Conservation (phyloP, 129 eudicot genomes). For the Centrapalus pauciflorus region DNA sequence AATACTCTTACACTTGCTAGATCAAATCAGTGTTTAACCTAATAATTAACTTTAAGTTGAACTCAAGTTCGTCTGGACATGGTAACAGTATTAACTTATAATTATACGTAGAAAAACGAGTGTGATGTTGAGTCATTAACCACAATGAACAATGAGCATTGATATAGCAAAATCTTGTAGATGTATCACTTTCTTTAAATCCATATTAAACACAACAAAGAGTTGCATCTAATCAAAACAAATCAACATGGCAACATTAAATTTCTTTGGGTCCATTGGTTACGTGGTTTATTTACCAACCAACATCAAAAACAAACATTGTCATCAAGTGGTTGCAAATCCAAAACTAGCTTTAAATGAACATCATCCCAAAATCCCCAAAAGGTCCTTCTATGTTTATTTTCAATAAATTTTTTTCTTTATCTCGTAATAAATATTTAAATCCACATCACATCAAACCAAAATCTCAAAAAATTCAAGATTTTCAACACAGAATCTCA, state of each 20-base stretch:
- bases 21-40: too few species aligned
- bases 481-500: background rate
- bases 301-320: conserved; percentile 16
- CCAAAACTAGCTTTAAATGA: background rate
- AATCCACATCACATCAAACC: background rate
- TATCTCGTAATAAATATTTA: background rate
- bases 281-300: conserved; percentile 28
- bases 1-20: too few species aligned
- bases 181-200: conserved; percentile 12
- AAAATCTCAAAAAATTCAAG: background rate
- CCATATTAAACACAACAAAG: background rate
- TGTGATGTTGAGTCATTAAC: conserved; percentile 10
- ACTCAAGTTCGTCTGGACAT: too few species aligned
- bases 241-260: conserved; percentile 31
- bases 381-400: background rate
- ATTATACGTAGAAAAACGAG: background rate
- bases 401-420: background rate
- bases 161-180: conserved; percentile 14
- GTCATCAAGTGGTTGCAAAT: conserved; percentile 8
- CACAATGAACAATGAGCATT: conserved; percentile 5
- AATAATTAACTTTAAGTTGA: too few species aligned
- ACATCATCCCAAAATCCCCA: background rate
- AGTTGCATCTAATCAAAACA: conserved; percentile 22
- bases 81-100: too few species aligned
- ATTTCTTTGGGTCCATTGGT: conserved; percentile 13